These are phyloP conservation scores for Pythium volutum DNA, from an alignment of 352 stramenopile species.

Conservation along the genomic window DNA sequence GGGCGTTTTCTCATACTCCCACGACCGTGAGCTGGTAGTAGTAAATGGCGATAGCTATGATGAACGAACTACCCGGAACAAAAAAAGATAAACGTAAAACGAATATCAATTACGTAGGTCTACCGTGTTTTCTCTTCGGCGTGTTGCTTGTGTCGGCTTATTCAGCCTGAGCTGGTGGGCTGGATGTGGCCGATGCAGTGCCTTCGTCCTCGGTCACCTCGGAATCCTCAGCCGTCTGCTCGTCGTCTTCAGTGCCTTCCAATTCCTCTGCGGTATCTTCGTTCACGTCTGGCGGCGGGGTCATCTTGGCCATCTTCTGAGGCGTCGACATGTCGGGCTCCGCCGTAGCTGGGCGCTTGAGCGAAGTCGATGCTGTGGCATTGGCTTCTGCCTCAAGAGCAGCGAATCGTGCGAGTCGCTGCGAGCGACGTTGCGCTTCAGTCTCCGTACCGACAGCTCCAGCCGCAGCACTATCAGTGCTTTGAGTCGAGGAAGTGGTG, in stretches of 20 bases:
- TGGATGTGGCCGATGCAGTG: background rate
- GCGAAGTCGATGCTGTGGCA: conserved; percentile 1
- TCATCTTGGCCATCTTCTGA: conserved; percentile 10
- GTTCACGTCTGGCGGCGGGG: background rate
- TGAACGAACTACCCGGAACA: background rate
- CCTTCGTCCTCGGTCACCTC: conserved; percentile 17
- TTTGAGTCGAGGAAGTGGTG: background rate
- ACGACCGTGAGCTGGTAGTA: background rate
- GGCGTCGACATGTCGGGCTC: conserved; percentile 1
- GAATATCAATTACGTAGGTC: conserved; percentile 9
- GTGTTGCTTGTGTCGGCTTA: background rate
- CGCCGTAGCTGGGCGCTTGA: conserved; percentile 17
- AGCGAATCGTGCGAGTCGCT: conserved; percentile 23
- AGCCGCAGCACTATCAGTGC: conserved; percentile 3
- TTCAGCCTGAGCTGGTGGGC: conserved; percentile 2
- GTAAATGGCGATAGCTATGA: background rate
- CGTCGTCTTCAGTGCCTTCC: conserved; percentile 8
- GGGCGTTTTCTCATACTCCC: background rate
- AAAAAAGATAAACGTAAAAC: background rate
- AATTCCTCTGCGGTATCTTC: background rate
- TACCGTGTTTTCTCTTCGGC: background rate
- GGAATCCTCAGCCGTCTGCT: conserved; percentile 3
- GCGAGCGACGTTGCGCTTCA: conserved; percentile 18
- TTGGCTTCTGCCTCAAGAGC: background rate
- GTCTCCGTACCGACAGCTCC: background rate